These are phyloP conservation scores for Cichorium intybus DNA, from an alignment of 140 eudicot species.

Conservation along the genomic window DNA sequence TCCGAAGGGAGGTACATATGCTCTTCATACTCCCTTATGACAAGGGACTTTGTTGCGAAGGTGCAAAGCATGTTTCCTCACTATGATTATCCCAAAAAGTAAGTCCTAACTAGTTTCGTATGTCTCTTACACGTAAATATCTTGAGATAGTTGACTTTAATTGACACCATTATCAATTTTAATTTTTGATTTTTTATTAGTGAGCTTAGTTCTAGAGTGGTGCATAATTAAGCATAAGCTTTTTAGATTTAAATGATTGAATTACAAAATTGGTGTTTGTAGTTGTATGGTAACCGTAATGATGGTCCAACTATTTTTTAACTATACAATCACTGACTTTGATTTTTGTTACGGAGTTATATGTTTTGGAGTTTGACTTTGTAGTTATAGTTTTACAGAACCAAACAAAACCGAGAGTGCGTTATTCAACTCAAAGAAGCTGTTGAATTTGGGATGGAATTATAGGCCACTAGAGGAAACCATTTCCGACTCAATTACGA, in stretches of 20 bases:
- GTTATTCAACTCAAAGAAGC: background rate
- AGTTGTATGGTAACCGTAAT: no score
- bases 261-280: background rate
- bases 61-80: slow-evolving; percentile 40
- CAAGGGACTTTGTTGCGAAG: slow-evolving; percentile 37
- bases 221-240: no score
- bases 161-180: no score
- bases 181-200: no score
- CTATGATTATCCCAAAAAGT: slow-evolving; percentile 55
- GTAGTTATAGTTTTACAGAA: slow-evolving; percentile 30
- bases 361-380: no score
- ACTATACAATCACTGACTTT: no score
- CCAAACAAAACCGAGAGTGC: background rate
- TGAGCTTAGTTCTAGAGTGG: no score
- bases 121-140: background rate
- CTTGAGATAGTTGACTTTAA: no score
- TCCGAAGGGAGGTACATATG: slow-evolving; percentile 65
- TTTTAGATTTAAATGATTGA: background rate
- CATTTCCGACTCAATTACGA: slow-evolving; percentile 13
- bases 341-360: no score
- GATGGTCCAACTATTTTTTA: no score
- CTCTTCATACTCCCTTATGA: slow-evolving; percentile 29
- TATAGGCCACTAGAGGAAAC: slow-evolving; percentile 35
- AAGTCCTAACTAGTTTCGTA: background rate
- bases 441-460: slow-evolving; percentile 25